phyloP scores from a whole-genome alignment of 352 stramenopile species.

The Phytopythium boreale region DNA sequence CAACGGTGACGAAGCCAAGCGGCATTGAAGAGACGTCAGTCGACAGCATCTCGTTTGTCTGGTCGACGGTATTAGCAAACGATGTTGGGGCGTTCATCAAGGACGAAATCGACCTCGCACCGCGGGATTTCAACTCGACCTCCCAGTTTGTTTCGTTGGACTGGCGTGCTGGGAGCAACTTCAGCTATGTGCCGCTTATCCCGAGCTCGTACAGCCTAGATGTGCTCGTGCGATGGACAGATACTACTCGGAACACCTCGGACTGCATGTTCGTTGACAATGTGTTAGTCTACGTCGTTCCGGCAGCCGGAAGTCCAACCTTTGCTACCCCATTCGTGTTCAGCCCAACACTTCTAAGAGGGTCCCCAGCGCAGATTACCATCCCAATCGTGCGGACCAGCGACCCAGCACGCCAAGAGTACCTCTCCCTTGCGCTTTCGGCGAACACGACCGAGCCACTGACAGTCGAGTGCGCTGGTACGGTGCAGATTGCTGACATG shows the following conservation, averaged over 20 bases:
- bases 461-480: constrained; percentile 10
- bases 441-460: constrained; percentile 16
- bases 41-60: background rate
- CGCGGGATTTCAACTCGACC: background rate
- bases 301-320: background rate
- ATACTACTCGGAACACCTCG: background rate
- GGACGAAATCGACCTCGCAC: background rate
- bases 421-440: constrained; percentile 10
- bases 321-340: background rate
- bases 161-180: background rate
- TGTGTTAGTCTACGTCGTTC: background rate
- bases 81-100: background rate
- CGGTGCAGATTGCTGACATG: background rate
- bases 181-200: background rate
- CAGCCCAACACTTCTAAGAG: background rate
- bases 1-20: background rate
- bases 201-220: background rate
- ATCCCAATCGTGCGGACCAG: background rate
- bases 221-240: background rate
- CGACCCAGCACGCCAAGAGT: constrained; percentile 5
- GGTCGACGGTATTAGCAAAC: background rate
- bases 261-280: background rate
- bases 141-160: background rate
- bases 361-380: background rate
- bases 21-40: background rate